Evolutionary conservation across 345 rosid species (phyloP).

Genomic region (Gossypium mustelinum): DNA sequence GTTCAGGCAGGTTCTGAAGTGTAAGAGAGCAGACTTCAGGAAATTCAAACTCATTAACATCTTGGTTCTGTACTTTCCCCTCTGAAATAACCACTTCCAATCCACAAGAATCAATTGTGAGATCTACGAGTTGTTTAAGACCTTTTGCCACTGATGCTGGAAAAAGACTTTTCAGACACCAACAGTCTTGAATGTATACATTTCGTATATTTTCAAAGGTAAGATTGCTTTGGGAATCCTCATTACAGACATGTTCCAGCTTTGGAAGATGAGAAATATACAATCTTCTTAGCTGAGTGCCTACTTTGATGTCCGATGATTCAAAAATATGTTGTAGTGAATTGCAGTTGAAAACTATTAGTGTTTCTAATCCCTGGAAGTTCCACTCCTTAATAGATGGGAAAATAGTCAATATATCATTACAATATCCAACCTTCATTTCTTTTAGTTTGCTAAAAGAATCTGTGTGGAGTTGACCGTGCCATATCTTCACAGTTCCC

Average conservation of each 20-base stretch:
- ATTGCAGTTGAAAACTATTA: background rate
- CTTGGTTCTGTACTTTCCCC: background rate
- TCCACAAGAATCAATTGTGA: constrained; percentile 6
- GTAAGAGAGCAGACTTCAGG: background rate
- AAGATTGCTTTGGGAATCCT: background rate
- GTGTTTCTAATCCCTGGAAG: background rate
- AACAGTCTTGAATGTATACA: background rate
- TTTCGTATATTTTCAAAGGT: background rate
- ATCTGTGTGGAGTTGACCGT: background rate
- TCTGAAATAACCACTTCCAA: constrained; percentile 18
- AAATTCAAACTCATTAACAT: constrained; percentile 9
- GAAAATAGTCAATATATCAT: background rate
- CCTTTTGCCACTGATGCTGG: constrained; percentile 16
- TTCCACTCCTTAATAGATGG: background rate
- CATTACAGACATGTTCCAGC: background rate
- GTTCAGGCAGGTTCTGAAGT: background rate
- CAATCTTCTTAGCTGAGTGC: background rate
- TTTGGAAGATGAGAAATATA: background rate
- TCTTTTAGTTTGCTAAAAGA: constrained; percentile 18
- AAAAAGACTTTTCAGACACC: constrained; percentile 9
- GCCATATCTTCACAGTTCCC: constrained; percentile 22
- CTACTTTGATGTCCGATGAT: background rate
- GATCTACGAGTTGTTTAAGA: constrained; percentile 11
- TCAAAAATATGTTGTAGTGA: constrained; percentile 2
- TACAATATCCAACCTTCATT: background rate